Evolutionary conservation across 148 eudicot genomes (phyloP).

Genomic region (Talinum fruticosum): DNA sequence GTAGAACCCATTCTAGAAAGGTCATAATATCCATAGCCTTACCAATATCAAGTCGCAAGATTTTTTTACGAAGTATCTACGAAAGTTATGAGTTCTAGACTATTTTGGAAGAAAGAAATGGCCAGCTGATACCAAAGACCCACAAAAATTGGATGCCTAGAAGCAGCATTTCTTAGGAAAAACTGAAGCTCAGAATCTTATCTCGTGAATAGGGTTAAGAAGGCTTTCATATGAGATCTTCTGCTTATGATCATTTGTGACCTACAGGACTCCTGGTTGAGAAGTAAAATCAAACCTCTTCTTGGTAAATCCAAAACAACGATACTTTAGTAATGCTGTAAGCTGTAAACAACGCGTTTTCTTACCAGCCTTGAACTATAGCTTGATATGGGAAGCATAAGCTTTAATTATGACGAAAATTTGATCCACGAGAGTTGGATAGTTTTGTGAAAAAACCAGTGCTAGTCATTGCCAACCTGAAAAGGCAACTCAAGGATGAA

Average conservation of each 20-base stretch:
- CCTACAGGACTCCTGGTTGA: slow-evolving; percentile 20
- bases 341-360: neutral
- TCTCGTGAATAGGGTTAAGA: slow-evolving; percentile 12
- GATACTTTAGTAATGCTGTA: neutral
- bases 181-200: neutral
- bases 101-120: too few species aligned
- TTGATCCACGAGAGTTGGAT: neutral
- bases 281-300: neutral
- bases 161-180: neutral
- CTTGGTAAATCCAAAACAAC: neutral
- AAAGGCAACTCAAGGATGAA: neutral
- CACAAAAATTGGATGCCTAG: neutral
- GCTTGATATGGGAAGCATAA: slow-evolving; percentile 18
- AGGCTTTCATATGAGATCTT: slow-evolving; percentile 17
- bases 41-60: neutral
- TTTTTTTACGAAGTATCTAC: neutral
- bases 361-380: slow-evolving; percentile 31
- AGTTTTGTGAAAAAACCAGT: slow-evolving; percentile 14
- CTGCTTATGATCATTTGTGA: slow-evolving; percentile 10
- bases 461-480: slow-evolving; percentile 23
- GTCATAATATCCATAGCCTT: neutral
- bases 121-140: neutral
- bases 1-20: neutral
- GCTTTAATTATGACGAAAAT: slow-evolving; percentile 12
- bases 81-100: neutral